Evolutionary conservation across 176 grass and related monocot species (phyloP).

Genomic region (Oryza rufipogon): DNA sequence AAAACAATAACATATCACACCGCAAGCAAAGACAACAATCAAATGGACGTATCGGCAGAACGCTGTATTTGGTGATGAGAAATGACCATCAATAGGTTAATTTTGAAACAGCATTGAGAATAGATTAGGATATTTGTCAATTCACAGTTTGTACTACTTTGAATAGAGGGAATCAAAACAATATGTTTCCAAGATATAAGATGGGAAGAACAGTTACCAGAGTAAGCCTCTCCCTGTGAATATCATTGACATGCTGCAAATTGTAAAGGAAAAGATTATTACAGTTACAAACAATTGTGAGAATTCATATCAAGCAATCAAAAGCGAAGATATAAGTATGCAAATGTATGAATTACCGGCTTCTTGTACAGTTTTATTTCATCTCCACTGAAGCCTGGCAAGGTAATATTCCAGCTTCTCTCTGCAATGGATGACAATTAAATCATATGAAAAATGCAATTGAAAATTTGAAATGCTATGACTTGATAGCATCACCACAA

Average conservation of each 20-base stretch:
- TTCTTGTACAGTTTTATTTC: slow-evolving; percentile 98
- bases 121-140: background rate
- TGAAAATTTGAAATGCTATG: slow-evolving; percentile 28
- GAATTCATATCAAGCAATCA: slow-evolving; percentile 28
- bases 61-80: background rate
- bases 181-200: slow-evolving; percentile 19
- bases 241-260: slow-evolving; percentile 86
- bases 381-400: slow-evolving; percentile 91
- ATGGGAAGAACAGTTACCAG: slow-evolving; percentile 54
- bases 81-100: background rate
- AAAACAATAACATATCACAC: slow-evolving; percentile 11
- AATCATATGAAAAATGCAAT: slow-evolving; percentile 16
- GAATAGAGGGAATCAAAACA: background rate
- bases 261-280: slow-evolving; percentile 37
- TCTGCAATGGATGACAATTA: slow-evolving; percentile 55
- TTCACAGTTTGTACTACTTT: background rate
- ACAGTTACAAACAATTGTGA: background rate
- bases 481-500: slow-evolving; percentile 2
- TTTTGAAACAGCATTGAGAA: background rate
- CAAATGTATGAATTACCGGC: slow-evolving; percentile 56
- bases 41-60: slow-evolving; percentile 9
- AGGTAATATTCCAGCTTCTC: slow-evolving; percentile 90
- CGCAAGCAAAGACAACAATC: slow-evolving; percentile 5
- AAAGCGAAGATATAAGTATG: slow-evolving; percentile 27
- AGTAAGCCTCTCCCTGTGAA: slow-evolving; percentile 94